A percentile compares a stretch with the other conserved stretches of the same genome.
Conservation (phyloP, 768 basidiomycete species). For the Rhodotorula sphaerocarpa region DNA sequence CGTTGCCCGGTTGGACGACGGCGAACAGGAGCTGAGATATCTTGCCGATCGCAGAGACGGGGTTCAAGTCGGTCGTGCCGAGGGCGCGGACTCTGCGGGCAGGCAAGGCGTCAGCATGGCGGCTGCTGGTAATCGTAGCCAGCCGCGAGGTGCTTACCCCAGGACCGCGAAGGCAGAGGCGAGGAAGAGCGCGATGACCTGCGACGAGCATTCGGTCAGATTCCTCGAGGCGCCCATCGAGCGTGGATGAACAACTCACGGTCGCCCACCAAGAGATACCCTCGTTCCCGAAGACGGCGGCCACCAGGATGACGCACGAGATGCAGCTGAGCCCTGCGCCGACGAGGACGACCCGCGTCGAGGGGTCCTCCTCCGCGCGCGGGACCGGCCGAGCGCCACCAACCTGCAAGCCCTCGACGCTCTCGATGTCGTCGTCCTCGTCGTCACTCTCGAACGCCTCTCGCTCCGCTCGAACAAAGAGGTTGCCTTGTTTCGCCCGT, state of each 20-base stretch:
- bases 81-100: slow-evolving; percentile 70
- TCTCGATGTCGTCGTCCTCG: slow-evolving; percentile 38
- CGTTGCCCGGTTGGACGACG: slow-evolving; percentile 61
- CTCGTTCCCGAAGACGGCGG: slow-evolving; percentile 78
- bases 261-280: slow-evolving; percentile 96
- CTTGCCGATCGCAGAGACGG: slow-evolving; percentile 83
- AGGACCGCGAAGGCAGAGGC: slow-evolving; percentile 78
- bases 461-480: slow-evolving; percentile 89
- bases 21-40: slow-evolving; percentile 90
- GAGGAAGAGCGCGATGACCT: slow-evolving; percentile 70
- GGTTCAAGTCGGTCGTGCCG: slow-evolving; percentile 81
- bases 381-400: slow-evolving; percentile 31
- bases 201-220: too few species aligned
- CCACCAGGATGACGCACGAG: slow-evolving; percentile 69
- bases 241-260: too few species aligned
- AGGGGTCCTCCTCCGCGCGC: slow-evolving; percentile 50
- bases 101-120: neutral
- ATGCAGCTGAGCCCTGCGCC: slow-evolving; percentile 60
- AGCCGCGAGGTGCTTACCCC: slow-evolving; percentile 52
- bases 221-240: too few species aligned
- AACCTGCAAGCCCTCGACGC: slow-evolving; percentile 38
- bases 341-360: slow-evolving; percentile 67
- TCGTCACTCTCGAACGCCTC: slow-evolving; percentile 37
- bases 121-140: neutral
- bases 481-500: slow-evolving; percentile 45